Evolutionary conservation across 768 basidiomycete species (phyloP), one percentile per base, ranked within the genome.

Genomic region (Boletus subparvulus): DNA sequence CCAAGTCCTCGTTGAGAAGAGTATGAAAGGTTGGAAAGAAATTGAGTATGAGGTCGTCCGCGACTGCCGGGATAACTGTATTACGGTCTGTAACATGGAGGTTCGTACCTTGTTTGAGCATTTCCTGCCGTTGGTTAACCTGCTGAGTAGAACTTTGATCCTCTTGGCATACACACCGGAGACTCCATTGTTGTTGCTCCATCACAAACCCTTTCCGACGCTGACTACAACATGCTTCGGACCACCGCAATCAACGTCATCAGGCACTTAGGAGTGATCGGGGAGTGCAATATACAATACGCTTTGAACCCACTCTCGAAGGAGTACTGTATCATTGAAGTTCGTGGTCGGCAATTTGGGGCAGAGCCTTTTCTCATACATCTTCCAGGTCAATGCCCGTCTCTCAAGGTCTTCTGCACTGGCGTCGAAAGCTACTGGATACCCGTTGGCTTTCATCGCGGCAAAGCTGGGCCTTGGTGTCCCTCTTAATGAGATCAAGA

Each of bases 21-120:
- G 92, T 65, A 98, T 98, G 96, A 98, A 98, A 76, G 96, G 96
- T 3, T 99, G 96, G 96, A 98, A 99, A 76, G 96, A 99, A 79
- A 96, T 99, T 62, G 96, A 99, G 77, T 99, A 99, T 65, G 96
- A 99, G 70, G 96, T 99, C 48, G 96, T 98, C 12, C 83, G 96
- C 56, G 96, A 99, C 74, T 98, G 94, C 77, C 82, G 92, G 60
- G 92, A 98, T 70, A 99, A 99, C 71, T 98, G 96, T 70, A 98
- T 98, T 76, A 96, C 95, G 1, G 96, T 98, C 60, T 99, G 96
- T 77, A 99, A 99, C 78, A 99, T 99, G 96, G 96, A 99, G 91
- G 95, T 94, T 47, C 55, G 88, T 70, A 11, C n/a, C 42, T 52
- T 32, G 19, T 53, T 41, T 32, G 33, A 32, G 6, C 30, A 21